Evolutionary conservation across 306 rosid species (phyloP), one percentile per base, ranked within the genome.

Genomic region (Delonix regia): DNA sequence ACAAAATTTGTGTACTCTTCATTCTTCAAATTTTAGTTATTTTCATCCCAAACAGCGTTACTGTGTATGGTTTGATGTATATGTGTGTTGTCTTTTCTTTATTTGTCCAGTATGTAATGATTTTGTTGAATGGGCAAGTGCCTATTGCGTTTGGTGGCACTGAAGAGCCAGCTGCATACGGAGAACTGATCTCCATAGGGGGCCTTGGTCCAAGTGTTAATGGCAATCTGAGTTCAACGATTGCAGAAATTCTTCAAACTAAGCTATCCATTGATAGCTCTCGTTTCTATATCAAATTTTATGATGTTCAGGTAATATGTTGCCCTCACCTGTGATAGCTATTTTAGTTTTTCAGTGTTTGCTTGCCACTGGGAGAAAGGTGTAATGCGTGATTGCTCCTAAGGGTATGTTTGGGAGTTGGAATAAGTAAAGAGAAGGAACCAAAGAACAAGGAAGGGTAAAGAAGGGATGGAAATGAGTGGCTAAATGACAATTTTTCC

Each of bases 141-240:
- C 97, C 98, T 6, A 90, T 96, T 80, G 96, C 91, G 44, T 96
- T 93, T 83, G 92, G 83, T 39, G 94, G 97, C 67, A 91, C 96
- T 2, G 97, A 93, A 89, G 96, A 90, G 80, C 97, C 99, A 7
- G 93, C 99, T 19, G 98, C 98, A 3, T 96, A 91, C 79, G 99
- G 90, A 68, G 98, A 93, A 77, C n/a, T 96, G 76, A 81, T 96
- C 79, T 90, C 99, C 67, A 86, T 91, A 75, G 99, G 97, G 18
- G 98, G 99, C 16, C 90, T 93, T 76, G 96, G 90, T 74, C 96
- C 90, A 1, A 69, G 81, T 83, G 94, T 93, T 59, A 91, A 96
- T 77, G 96, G 92, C 30, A 93, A 90, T 83, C 75, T 90, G 82
- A 93, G 99, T 81, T 88, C 98, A 77, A 93, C 94, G 27, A 87